phyloP scores from a whole-genome alignment of 306 rosid species.

The Malus orientalis region DNA sequence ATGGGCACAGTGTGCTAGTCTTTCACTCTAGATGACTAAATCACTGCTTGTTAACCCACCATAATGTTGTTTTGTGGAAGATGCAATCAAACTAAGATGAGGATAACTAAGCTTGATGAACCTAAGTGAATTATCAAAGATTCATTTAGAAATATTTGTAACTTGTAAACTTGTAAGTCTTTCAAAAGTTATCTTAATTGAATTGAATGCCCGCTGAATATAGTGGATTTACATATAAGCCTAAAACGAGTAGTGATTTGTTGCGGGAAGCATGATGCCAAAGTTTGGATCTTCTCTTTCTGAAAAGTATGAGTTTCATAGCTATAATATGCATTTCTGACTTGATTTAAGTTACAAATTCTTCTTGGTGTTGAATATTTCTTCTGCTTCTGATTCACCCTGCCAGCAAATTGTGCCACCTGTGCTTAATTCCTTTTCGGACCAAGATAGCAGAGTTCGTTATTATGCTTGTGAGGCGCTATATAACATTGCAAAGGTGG shows the following conservation, averaged over 20 bases:
- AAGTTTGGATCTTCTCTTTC: not conserved
- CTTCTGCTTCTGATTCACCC: conserved; percentile 13
- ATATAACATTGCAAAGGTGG: conserved; percentile 91
- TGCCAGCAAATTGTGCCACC: conserved; percentile 96
- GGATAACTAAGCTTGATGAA: not conserved
- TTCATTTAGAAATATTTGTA: not conserved
- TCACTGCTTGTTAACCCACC: not conserved
- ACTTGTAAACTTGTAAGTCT: not conserved
- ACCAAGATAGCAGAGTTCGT: conserved; percentile 98
- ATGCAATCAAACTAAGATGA: not conserved
- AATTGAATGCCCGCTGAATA: not conserved
- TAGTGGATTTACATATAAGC: not conserved
- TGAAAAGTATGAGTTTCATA: not conserved
- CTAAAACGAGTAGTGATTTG: not conserved
- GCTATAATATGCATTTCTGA: not conserved
- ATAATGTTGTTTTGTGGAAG: not conserved
- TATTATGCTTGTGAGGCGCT: conserved; percentile 98
- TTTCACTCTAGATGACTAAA: not conserved
- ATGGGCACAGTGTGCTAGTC: not conserved
- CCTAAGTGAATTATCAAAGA: not conserved
- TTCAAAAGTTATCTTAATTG: not conserved
- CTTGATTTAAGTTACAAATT: not conserved
- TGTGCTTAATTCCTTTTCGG: conserved; percentile 76
- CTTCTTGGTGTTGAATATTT: not conserved
- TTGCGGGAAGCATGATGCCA: not conserved